Conservation (phyloP, 352 stramenopile genomes). For the Phytophthora ramorum region DNA sequence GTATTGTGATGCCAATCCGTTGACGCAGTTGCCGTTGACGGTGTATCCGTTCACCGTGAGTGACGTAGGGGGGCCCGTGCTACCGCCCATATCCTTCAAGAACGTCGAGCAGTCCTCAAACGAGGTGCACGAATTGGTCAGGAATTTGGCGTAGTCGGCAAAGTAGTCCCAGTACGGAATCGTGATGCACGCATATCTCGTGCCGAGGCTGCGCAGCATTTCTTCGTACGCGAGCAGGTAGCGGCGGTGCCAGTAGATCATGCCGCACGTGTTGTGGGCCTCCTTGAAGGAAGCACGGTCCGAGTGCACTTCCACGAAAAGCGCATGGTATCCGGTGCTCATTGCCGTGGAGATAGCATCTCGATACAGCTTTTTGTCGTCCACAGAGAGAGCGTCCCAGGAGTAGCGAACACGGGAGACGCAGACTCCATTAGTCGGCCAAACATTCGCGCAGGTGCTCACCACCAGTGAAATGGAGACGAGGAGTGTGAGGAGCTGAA, state of each 20-base stretch:
- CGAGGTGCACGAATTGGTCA: conserved; percentile 39
- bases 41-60: conserved; percentile 31
- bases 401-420: conserved; percentile 55
- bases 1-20: conserved; percentile 31
- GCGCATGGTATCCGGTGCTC: conserved; percentile 49
- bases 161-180: conserved; percentile 87
- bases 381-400: conserved; percentile 47
- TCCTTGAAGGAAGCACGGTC: conserved; percentile 50
- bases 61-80: conserved; percentile 27
- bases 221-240: conserved; percentile 78
- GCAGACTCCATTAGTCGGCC: conserved; percentile 37
- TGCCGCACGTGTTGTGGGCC: conserved; percentile 52
- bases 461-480: conserved; percentile 28
- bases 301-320: conserved; percentile 66
- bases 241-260: conserved; percentile 77
- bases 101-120: conserved; percentile 71
- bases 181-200: conserved; percentile 70
- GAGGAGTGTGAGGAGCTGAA: conserved; percentile 22
- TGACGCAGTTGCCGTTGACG: conserved; percentile 38
- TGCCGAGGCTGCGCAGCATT: conserved; percentile 72
- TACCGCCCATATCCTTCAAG: conserved; percentile 68
- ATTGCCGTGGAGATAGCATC: conserved; percentile 70
- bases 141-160: conserved; percentile 60
- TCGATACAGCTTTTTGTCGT: conserved; percentile 70
- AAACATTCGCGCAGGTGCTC: conserved; percentile 19